Evolutionary conservation across 2,329 filamentous ascomycete species (phyloP).

Genomic region (Penicillium sp.): DNA sequence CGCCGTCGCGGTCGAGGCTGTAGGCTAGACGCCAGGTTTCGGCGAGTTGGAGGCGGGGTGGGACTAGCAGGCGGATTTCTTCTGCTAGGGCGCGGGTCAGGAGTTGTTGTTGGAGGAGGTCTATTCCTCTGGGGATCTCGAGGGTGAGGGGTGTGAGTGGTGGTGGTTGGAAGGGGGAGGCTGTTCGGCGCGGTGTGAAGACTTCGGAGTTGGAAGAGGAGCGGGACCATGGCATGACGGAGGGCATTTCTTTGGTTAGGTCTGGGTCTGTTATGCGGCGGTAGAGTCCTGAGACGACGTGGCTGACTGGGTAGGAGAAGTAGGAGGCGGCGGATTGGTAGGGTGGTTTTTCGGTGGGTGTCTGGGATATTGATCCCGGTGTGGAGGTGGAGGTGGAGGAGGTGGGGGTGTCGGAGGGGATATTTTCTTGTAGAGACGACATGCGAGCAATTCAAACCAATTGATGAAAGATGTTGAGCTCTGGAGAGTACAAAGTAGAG

Average conservation of each 20-base stretch:
- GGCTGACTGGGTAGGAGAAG: constrained; percentile 51
- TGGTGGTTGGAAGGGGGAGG: constrained; percentile 81
- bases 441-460: constrained; percentile 20
- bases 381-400: constrained; percentile 23
- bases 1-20: constrained; percentile 87
- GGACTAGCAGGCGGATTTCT: constrained; percentile 86
- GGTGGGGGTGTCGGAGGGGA: constrained; percentile 16
- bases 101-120: constrained; percentile 57
- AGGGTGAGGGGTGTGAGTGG: constrained; percentile 79
- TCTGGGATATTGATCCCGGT: constrained; percentile 24
- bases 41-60: constrained; percentile 78
- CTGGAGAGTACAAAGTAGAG: neutral
- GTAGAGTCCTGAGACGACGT: constrained; percentile 62
- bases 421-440: constrained; percentile 23
- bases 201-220: constrained; percentile 31
- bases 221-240: constrained; percentile 39
- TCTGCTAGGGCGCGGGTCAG: constrained; percentile 75
- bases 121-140: constrained; percentile 51
- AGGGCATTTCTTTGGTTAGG: constrained; percentile 17
- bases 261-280: constrained; percentile 58
- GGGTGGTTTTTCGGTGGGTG: constrained; percentile 20
- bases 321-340: constrained; percentile 46
- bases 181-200: constrained; percentile 56
- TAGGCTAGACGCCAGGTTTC: constrained; percentile 86
- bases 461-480: neutral